Conservation (phyloP, 208 protist genomes). For the Balamuthia mandrillaris region DNA sequence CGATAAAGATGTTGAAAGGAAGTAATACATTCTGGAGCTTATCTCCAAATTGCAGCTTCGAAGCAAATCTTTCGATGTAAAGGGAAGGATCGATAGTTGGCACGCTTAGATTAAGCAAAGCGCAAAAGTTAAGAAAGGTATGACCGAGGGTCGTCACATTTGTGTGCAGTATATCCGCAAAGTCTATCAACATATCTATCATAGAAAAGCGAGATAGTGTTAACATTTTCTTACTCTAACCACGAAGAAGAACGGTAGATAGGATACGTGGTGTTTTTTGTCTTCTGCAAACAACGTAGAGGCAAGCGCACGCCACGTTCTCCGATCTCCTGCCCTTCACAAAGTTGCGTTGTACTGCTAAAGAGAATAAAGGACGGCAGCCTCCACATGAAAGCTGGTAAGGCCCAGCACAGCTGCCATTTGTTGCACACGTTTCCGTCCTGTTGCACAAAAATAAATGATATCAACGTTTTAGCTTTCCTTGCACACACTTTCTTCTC, state of each 20-base stretch:
- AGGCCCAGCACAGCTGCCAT: conserved; percentile 59
- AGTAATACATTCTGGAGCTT: conserved; percentile 45
- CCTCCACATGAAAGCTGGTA: conserved; percentile 62
- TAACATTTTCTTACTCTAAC: neutral
- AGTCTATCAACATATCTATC: conserved; percentile 77
- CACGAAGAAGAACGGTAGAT: neutral
- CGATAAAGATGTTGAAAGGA: too few species aligned
- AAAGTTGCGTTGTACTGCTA: conserved; percentile 67
- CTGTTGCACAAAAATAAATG: neutral
- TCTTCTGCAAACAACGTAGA: conserved; percentile 79
- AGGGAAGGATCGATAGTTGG: conserved; percentile 68
- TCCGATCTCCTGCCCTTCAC: conserved; percentile 44
- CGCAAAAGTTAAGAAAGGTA: conserved; percentile 70
- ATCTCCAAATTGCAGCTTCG: conserved; percentile 75
- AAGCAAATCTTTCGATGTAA: conserved; percentile 78
- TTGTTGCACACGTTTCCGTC: conserved; percentile 47
- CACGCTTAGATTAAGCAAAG: conserved; percentile 59
- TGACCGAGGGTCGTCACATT: conserved; percentile 71
- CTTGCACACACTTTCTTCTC: conserved; percentile 1
- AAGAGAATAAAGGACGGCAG: conserved; percentile 49
- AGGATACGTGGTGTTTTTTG: conserved; percentile 58
- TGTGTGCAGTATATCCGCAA: conserved; percentile 62
- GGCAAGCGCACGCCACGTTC: conserved; percentile 74
- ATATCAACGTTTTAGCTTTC: neutral
- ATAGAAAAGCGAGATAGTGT: neutral